Evolutionary conservation across 148 eudicot species (phyloP), one percentile per base, ranked within the genome.

Genomic region (Pouteria glomerata): DNA sequence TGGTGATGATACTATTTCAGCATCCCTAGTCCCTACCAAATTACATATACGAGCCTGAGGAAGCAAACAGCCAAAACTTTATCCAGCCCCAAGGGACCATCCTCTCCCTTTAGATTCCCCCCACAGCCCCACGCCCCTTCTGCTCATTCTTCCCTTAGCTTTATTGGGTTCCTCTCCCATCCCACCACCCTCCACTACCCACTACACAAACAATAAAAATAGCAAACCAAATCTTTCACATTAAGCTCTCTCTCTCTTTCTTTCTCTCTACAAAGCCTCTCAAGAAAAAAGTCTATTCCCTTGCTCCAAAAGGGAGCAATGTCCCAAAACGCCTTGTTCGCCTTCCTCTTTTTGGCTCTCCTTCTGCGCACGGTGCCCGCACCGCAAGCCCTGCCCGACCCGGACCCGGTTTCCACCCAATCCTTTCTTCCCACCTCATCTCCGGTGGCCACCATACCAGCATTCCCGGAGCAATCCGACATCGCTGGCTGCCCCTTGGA

Each of bases 401-500:
- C 88, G 0, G 75, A 73, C 75, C 82, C 83, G 21, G 29, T 67
- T n/a, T 6, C 80, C 21, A 8, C 67, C 74, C 73, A 68, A 15
- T 55, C 82, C 62, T 68, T 88, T 69, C 75, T 66, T 55, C 85
- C 82, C 0, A 33, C 65, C 76, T 73, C 79, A 1, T 72, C 79
- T 0, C 74, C 84, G 6, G 63, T 61, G 19, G 71, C 85, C 47
- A 89, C 95, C 33, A 86, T 92, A 75, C 96, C 96, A 0, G 90
- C 97, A 24, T 92, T 90, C 78, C 93, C 96, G 0, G 93, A 86
- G 44, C 93, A 92, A 79, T 88, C 97, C 42, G 78, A 78, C 58
- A 73, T 80, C 57, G 53, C 85, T 12, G 88, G 73, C 58, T 92
- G 97, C 79, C 83, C 93, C 1, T 27, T 88, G 30, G 70, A 74